Evolutionary conservation across 495 filamentous ascomycete genomes (phyloP).

Genomic region (Penicillium odoratum): DNA sequence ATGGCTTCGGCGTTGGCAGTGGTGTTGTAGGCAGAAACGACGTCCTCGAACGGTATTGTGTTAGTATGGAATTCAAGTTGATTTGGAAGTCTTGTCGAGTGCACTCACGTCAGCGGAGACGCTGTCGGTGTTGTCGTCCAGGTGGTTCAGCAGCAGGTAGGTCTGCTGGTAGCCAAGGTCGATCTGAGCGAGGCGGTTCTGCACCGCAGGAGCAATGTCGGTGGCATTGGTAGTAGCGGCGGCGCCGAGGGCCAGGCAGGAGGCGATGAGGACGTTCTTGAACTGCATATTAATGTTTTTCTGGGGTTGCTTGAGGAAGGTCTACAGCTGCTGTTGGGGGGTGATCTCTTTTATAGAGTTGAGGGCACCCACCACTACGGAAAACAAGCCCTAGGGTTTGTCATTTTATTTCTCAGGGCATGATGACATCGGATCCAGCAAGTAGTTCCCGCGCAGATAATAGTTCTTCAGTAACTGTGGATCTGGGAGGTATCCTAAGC

Average conservation of each 20-base stretch:
- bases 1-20: slow-evolving; percentile 5
- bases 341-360: background rate
- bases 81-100: background rate
- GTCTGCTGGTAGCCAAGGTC: slow-evolving; percentile 15
- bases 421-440: background rate
- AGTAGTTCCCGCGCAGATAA: no score
- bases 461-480: background rate
- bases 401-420: background rate
- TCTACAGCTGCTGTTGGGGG: background rate
- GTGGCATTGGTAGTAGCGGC: slow-evolving; percentile 12
- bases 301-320: background rate
- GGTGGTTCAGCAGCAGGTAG: slow-evolving; percentile 8
- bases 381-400: background rate
- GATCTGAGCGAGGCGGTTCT: slow-evolving; percentile 11
- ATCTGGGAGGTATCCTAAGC: background rate
- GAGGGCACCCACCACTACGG: no score
- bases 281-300: slow-evolving; percentile 12
- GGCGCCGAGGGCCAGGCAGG: slow-evolving; percentile 5
- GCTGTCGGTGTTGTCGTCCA: background rate
- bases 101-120: background rate
- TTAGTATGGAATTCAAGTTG: background rate
- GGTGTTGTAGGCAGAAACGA: slow-evolving; percentile 10
- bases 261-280: slow-evolving; percentile 13
- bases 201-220: slow-evolving; percentile 14
- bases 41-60: background rate